Evolutionary conservation across 2,329 filamentous ascomycete genomes (phyloP).

Genomic region (Diaporthe destruens): DNA sequence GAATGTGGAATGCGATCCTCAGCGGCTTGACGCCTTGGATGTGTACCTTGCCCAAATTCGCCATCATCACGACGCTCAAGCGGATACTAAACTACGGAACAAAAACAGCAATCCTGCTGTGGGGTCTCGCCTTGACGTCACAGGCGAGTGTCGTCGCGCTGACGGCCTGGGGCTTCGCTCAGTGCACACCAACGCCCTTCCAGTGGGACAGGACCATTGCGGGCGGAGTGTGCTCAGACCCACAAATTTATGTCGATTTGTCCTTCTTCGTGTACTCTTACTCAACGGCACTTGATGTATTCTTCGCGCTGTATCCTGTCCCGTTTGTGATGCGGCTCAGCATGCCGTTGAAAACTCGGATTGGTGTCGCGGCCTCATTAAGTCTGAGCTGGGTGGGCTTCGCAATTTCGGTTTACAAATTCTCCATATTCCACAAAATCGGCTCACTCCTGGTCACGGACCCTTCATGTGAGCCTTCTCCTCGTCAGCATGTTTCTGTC

Average conservation of each 20-base stretch:
- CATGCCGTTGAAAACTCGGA: slow-evolving; percentile 47
- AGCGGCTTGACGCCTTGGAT: slow-evolving; percentile 50
- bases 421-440: slow-evolving; percentile 46
- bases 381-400: slow-evolving; percentile 47
- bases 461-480: slow-evolving; percentile 47
- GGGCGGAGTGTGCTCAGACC: slow-evolving; percentile 45
- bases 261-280: slow-evolving; percentile 50
- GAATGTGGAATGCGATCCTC: slow-evolving; percentile 50
- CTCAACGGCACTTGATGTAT: slow-evolving; percentile 49
- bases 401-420: slow-evolving; percentile 48
- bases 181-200: slow-evolving; percentile 48
- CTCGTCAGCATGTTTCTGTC: slow-evolving; percentile 43
- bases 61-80: slow-evolving; percentile 50
- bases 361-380: slow-evolving; percentile 46
- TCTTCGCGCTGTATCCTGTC: slow-evolving; percentile 50
- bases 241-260: slow-evolving; percentile 45
- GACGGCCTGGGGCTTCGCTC: slow-evolving; percentile 50
- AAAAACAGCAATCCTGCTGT: slow-evolving; percentile 49
- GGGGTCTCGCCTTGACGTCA: slow-evolving; percentile 49
- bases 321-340: slow-evolving; percentile 50
- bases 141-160: slow-evolving; percentile 49
- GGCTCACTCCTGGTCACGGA: slow-evolving; percentile 45
- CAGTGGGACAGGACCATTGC: slow-evolving; percentile 48
- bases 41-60: slow-evolving; percentile 52
- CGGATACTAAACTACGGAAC: slow-evolving; percentile 50